Evolutionary conservation across 164 flowering plant species (phyloP).

Genomic region (Litsea cubeba): DNA sequence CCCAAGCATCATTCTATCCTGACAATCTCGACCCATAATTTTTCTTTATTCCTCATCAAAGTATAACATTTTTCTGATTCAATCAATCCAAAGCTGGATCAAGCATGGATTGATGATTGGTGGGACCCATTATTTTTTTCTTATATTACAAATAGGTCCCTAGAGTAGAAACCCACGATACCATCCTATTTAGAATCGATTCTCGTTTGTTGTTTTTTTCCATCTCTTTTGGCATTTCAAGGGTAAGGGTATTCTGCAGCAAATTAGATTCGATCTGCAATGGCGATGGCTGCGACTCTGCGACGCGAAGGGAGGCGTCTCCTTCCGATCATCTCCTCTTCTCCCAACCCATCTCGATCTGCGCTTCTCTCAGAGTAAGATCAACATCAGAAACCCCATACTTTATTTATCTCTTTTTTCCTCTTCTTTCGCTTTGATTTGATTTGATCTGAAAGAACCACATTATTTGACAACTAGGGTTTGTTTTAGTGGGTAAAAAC

Average conservation of each 20-base stretch:
- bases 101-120: no score
- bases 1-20: no score
- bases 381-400: no score
- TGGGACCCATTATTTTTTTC: no score
- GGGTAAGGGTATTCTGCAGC: background rate
- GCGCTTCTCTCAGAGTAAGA: slow-evolving; percentile 1
- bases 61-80: no score
- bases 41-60: no score
- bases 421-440: background rate
- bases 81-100: no score
- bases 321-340: background rate
- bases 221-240: background rate
- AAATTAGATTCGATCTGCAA: background rate
- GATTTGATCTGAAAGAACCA: background rate
- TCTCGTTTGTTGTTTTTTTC: background rate
- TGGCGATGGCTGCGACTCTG: slow-evolving; percentile 9
- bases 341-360: background rate
- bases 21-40: no score
- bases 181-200: background rate
- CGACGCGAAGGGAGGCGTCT: slow-evolving; percentile 11
- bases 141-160: no score
- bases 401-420: background rate
- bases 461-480: background rate
- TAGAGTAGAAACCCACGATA: no score
- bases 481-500: background rate